Conservation (phyloP, 2,329 filamentous ascomycete species). For the Septoria petroselini region DNA sequence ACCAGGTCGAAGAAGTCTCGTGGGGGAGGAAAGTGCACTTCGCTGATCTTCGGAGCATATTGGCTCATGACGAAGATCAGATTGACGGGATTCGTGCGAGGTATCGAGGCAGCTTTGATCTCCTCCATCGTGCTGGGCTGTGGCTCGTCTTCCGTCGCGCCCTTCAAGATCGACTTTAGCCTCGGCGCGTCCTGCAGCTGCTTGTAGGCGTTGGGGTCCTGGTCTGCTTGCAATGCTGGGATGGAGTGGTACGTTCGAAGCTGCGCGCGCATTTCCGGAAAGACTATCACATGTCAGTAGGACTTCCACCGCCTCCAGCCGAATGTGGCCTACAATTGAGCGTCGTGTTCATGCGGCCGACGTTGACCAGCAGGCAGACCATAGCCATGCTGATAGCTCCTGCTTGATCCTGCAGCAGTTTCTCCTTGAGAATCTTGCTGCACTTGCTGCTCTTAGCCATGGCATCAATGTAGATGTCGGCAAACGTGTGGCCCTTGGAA, state of each 20-base stretch:
- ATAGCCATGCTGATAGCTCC: constrained; percentile 98
- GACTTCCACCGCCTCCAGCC: not conserved
- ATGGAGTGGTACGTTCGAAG: constrained; percentile 97
- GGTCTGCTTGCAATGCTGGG: constrained; percentile 88
- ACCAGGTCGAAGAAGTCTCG: constrained; percentile 95
- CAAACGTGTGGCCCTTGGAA: constrained; percentile 72
- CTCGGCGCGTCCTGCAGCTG: constrained; percentile 94
- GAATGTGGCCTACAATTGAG: constrained; percentile 71
- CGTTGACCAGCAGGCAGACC: constrained; percentile 95
- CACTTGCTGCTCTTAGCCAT: constrained; percentile 99
- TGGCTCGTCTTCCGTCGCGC: constrained; percentile 83
- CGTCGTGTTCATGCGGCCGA: constrained; percentile 98
- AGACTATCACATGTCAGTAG: constrained; percentile 60
- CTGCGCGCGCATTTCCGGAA: constrained; percentile 98
- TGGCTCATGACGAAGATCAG: constrained; percentile 92
- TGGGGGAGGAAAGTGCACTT: constrained; percentile 80
- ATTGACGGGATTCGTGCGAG: constrained; percentile 95
- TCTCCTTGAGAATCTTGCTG: constrained; percentile 96
- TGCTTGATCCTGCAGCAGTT: constrained; percentile 84
- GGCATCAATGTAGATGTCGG: constrained; percentile 95
- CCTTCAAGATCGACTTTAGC: constrained; percentile 95
- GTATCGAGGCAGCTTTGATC: constrained; percentile 65
- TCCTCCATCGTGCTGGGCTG: constrained; percentile 83
- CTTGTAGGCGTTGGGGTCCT: constrained; percentile 95
- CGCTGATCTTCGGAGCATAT: constrained; percentile 85